Conservation (phyloP, 139 green algal genomes). For the Tetradesmus lagerheimii region DNA sequence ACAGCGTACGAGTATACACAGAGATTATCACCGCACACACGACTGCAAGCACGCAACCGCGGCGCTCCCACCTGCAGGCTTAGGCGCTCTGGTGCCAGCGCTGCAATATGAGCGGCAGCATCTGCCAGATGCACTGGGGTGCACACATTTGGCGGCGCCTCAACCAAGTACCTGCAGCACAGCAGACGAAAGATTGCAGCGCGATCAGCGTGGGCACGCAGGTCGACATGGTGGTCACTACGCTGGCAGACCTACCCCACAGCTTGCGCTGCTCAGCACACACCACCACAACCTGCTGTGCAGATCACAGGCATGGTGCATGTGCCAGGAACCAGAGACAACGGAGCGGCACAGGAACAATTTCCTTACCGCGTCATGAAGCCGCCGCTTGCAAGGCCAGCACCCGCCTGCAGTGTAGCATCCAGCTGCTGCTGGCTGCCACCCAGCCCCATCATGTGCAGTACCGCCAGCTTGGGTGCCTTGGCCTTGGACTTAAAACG, state of each 20-base stretch:
- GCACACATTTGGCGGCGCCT: constrained; percentile 96
- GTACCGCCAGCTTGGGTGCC: constrained; percentile 55
- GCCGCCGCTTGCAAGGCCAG: constrained; percentile 67
- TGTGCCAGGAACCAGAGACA: no score
- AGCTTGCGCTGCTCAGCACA: no score
- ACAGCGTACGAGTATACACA: no score
- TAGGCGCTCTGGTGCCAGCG: constrained; percentile 64
- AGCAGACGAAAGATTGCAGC: background rate
- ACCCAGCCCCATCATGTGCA: constrained; percentile 68
- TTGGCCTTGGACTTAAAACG: constrained; percentile 92
- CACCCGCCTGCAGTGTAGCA: constrained; percentile 48
- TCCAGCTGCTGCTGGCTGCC: background rate
- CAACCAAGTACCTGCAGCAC: constrained; percentile 88
- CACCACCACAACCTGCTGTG: background rate
- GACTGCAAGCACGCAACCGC: background rate
- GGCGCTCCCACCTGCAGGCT: constrained; percentile 51
- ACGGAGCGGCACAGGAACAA: no score
- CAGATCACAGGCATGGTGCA: no score
- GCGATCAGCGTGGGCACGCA: no score
- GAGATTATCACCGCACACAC: no score
- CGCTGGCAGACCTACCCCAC: no score
- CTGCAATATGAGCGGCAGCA: constrained; percentile 73
- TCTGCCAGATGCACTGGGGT: constrained; percentile 90
- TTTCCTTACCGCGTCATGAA: constrained; percentile 53
- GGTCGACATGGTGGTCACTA: no score